Evolutionary conservation across 768 basidiomycete genomes (phyloP).

Genomic region (Antrodiella citrinella): DNA sequence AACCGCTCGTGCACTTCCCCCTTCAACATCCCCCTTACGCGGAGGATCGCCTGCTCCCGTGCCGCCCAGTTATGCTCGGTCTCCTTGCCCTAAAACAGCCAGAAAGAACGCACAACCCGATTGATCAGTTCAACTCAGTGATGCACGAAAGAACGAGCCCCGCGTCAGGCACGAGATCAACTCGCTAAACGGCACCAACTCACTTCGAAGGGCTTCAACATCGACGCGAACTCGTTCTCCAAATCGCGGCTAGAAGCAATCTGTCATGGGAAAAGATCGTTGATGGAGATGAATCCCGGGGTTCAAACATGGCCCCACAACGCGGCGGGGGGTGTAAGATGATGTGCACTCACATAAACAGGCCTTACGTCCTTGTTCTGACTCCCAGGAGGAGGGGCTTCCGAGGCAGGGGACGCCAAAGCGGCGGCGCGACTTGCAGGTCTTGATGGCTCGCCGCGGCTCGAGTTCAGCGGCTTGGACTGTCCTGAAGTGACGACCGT

Average conservation of each 20-base stretch:
- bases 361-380: constrained; percentile 41
- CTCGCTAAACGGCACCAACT: constrained; percentile 9
- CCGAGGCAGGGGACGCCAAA: constrained; percentile 28
- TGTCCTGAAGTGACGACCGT: constrained; percentile 15
- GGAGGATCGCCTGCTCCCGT: constrained; percentile 68
- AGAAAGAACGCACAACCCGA: no score
- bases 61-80: constrained; percentile 92
- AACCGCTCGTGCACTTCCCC: constrained; percentile 75
- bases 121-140: background rate
- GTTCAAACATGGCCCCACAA: no score
- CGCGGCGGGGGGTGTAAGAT: background rate
- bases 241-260: constrained; percentile 82
- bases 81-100: constrained; percentile 79
- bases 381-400: constrained; percentile 27
- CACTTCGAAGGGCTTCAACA: constrained; percentile 79
- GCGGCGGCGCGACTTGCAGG: constrained; percentile 54
- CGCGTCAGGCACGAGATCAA: background rate
- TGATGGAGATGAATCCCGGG: no score
- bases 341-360: constrained; percentile 52
- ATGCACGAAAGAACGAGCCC: background rate
- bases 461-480: constrained; percentile 11
- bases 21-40: constrained; percentile 84
- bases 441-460: constrained; percentile 40
- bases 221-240: constrained; percentile 73
- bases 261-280: constrained; percentile 26